Evolutionary conservation across 2,329 filamentous ascomycete genomes (phyloP).

Genomic region (Pseudophaeomoniella oleicola): DNA sequence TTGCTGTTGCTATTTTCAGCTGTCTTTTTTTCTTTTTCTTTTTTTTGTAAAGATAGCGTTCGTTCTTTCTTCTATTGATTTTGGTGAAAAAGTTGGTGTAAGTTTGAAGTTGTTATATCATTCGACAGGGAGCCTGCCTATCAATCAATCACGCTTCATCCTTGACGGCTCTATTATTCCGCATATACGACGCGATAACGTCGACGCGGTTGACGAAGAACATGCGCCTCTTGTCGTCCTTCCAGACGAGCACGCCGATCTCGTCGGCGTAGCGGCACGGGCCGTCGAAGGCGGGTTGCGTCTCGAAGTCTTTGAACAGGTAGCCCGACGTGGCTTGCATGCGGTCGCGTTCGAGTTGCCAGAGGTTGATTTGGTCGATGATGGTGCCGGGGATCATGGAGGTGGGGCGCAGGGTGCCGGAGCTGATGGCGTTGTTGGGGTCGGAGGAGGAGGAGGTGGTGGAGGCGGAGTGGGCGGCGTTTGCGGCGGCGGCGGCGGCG

Average conservation of each 20-base stretch:
- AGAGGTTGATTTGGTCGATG: slow-evolving; percentile 90
- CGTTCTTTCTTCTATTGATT: too few species aligned
- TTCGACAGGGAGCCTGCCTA: too few species aligned
- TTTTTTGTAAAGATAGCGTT: too few species aligned
- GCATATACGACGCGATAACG: slow-evolving; percentile 70
- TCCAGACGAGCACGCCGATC: slow-evolving; percentile 81
- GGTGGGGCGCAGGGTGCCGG: too few species aligned
- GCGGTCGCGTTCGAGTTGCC: slow-evolving; percentile 93
- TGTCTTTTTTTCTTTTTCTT: too few species aligned
- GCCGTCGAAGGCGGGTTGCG: slow-evolving; percentile 45
- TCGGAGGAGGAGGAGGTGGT: background rate
- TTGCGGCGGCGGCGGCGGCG: slow-evolving; percentile 27
- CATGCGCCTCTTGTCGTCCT: slow-evolving; percentile 60
- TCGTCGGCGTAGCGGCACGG: slow-evolving; percentile 59
- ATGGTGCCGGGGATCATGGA: slow-evolving; percentile 87
- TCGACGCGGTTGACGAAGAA: slow-evolving; percentile 91
- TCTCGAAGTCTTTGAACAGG: slow-evolving; percentile 77
- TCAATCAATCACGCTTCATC: too few species aligned
- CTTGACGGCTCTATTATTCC: slow-evolving; percentile 33
- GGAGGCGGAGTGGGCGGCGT: slow-evolving; percentile 6
- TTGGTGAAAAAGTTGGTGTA: too few species aligned
- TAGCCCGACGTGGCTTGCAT: slow-evolving; percentile 77
- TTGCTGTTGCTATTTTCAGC: too few species aligned
- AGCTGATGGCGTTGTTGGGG: slow-evolving; percentile 29
- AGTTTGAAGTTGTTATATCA: too few species aligned